A percentile compares a stretch with the other conserved stretches of the same genome.
Conservation (phyloP, 768 basidiomycete genomes). For the Arthromyces matolae region DNA sequence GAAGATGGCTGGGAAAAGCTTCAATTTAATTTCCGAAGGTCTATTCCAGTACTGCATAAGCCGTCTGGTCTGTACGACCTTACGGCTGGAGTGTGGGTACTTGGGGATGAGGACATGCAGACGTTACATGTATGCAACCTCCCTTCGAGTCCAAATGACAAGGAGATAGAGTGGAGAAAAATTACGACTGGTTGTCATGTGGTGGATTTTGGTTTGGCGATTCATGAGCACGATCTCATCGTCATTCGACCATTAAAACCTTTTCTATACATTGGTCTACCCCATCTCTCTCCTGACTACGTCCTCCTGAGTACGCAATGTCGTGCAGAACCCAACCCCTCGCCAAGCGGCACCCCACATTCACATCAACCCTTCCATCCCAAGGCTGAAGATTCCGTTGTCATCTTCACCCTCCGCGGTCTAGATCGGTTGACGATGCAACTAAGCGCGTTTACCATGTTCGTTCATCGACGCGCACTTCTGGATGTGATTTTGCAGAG, state of each 20-base stretch:
- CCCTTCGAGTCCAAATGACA: neutral
- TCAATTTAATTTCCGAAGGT: neutral
- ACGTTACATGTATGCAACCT: neutral
- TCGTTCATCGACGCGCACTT: neutral
- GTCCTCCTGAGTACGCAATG: neutral
- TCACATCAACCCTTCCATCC: neutral
- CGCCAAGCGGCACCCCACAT: neutral
- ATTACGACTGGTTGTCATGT: too few relatives aligned
- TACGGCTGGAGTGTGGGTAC: neutral
- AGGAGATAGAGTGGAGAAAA: too few relatives aligned
- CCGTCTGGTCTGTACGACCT: conserved; percentile 5
- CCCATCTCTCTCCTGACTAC: neutral
- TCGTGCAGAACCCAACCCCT: neutral
- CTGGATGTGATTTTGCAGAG: neutral
- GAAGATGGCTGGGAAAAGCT: conserved; percentile 1
- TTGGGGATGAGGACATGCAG: conserved; percentile 1
- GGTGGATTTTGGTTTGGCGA: too few relatives aligned
- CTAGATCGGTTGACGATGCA: neutral
- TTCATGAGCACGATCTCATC: too few relatives aligned
- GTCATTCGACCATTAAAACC: neutral
- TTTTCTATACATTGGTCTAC: neutral
- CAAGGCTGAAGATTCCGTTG: neutral
- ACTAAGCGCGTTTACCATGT: neutral
- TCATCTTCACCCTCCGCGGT: neutral
- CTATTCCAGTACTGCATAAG: neutral